phyloP scores from a whole-genome alignment of 163 green algal species.

The Chloroidium sp. region DNA sequence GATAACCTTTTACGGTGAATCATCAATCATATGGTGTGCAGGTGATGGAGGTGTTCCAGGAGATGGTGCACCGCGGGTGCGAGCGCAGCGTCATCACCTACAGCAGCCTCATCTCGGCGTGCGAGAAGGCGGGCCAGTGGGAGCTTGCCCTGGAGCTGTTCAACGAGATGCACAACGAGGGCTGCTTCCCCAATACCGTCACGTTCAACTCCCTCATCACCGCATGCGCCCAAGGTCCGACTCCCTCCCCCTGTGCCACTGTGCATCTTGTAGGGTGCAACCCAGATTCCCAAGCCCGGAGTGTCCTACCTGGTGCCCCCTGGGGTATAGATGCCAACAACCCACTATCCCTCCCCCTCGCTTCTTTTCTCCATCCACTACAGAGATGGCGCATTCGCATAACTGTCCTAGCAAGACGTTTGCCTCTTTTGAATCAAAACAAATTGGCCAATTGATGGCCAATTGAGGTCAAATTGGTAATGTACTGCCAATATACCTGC shows the following conservation, averaged over 20 bases:
- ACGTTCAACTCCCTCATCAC: constrained; percentile 75
- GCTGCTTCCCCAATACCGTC: constrained; percentile 62
- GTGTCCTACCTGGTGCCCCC: too few relatives aligned
- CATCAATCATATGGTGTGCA: not conserved
- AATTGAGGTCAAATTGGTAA: too few relatives aligned
- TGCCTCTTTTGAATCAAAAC: too few relatives aligned
- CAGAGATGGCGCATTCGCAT: too few relatives aligned
- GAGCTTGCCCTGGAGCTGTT: constrained; percentile 67
- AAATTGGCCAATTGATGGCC: too few relatives aligned
- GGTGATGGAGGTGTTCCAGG: constrained; percentile 55
- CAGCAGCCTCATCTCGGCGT: constrained; percentile 59
- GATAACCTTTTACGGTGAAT: too few relatives aligned
- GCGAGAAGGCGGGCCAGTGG: constrained; percentile 54
- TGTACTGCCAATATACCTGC: too few relatives aligned
- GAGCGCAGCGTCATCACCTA: constrained; percentile 78
- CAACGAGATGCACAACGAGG: constrained; percentile 54
- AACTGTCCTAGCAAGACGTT: too few relatives aligned
- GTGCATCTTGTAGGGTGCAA: not conserved
- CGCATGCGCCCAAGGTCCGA: constrained; percentile 55
- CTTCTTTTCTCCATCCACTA: too few relatives aligned
- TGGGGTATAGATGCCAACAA: too few relatives aligned
- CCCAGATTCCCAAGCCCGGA: not conserved
- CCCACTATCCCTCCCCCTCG: too few relatives aligned
- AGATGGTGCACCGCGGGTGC: constrained; percentile 54
- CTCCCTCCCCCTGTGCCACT: not conserved